Evolutionary conservation across 768 basidiomycete genomes (phyloP).

Genomic region (Mycena floridula): DNA sequence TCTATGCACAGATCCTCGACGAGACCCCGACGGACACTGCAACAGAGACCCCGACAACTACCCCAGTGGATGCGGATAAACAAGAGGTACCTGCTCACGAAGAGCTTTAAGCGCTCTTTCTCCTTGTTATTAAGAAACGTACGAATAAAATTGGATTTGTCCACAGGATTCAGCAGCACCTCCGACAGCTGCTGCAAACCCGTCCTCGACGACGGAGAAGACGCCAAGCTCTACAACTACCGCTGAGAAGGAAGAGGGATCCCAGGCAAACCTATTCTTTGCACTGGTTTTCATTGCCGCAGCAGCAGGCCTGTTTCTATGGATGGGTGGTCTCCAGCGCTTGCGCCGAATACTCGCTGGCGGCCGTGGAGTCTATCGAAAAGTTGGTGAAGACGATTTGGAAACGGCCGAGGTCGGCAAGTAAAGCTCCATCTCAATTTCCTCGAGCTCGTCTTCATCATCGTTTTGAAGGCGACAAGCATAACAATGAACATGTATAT

Average conservation of each 20-base stretch:
- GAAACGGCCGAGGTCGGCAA: too few species aligned
- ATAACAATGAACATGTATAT: neutral
- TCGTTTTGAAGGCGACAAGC: neutral
- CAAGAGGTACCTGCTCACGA: constrained; percentile 90
- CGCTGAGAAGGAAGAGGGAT: constrained; percentile 5
- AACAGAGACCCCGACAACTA: too few species aligned
- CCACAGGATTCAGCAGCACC: constrained; percentile 11
- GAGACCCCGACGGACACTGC: constrained; percentile 43
- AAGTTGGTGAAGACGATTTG: constrained; percentile 41
- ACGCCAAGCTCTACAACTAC: constrained; percentile 7
- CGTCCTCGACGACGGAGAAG: constrained; percentile 6
- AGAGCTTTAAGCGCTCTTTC: constrained; percentile 74
- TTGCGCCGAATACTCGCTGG: constrained; percentile 34
- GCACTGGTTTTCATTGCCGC: constrained; percentile 39
- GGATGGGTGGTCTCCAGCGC: constrained; percentile 47
- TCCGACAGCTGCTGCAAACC: constrained; percentile 10
- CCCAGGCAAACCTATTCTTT: constrained; percentile 23
- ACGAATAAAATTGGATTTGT: constrained; percentile 50
- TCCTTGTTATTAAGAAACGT: constrained; percentile 27
- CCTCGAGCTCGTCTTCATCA: too few species aligned
- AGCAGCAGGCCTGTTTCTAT: constrained; percentile 38
- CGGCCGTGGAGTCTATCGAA: constrained; percentile 33
- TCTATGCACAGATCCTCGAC: constrained; percentile 43
- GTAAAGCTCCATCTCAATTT: too few species aligned
- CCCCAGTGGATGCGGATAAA: constrained; percentile 64